Evolutionary conservation across 169 alveolate species (phyloP), one percentile per base, ranked within the genome.

Genomic region (Eimeria acervulina): DNA sequence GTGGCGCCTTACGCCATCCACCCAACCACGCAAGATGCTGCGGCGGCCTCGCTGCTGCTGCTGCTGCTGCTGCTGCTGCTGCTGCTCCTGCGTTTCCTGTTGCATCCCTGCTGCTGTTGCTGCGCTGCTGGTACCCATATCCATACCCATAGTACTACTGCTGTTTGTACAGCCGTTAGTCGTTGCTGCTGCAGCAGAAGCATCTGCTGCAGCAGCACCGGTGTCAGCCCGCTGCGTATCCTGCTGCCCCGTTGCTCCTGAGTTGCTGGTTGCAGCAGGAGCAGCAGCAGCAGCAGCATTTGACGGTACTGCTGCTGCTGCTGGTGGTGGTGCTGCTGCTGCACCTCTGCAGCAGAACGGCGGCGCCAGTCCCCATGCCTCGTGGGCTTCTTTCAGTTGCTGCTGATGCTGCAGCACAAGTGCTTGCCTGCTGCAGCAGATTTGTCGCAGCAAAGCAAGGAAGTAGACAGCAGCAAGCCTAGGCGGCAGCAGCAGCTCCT

Each of bases 281-380:
- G 81, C 81, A 36, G 51, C 81, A 31, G 38, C 51, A 28, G 38
- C 81, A 28, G 81, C 44, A 28, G 44, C 51, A 6, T 33, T n/a
- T 38, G 44, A 12, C 12, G 87, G 59, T 38, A 59, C 87, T 38
- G 28, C 59, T 38, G 87, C 87, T 10, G 87, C 31, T 33, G 55
- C 87, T 33, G 61, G 31, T 76, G 51, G 59, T 76, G 17, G 17
- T 76, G 87, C 87, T 76, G 87, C 87, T 76, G 87, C 87, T 33
- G 61, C 26, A 10, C 33, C 87, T 17, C 87, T 76, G 87, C 87
- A 76, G 87, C 87, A 76, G 31, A 76, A 76, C 23, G 87, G 87
- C 13, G 87, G 87, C 31, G 87, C 87, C 55, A 76, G 87, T 8
- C 87, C 87, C 87, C 87, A 76, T 8, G 87, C 87, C 87, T 76